These are phyloP conservation scores for Collybia mongolica DNA, from an alignment of 768 basidiomycete species.

Conservation along the genomic window DNA sequence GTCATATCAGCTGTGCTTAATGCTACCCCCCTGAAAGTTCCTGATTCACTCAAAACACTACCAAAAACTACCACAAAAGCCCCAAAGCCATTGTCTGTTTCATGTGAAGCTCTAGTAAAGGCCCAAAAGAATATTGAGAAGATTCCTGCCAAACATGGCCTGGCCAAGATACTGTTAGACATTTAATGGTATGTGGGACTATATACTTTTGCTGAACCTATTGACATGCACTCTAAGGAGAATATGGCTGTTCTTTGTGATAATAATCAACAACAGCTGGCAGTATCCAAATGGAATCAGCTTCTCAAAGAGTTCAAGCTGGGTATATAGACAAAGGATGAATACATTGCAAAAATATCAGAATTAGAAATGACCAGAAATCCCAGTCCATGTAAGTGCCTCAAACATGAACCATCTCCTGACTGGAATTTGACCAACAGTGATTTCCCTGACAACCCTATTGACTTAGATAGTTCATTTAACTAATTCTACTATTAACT, in stretches of 20 bases:
- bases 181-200: background rate
- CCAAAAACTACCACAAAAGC: background rate
- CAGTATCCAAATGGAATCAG: background rate
- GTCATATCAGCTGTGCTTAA: background rate
- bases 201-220: too few species aligned
- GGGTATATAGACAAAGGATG: too few species aligned
- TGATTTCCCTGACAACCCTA: too few species aligned
- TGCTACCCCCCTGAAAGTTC: background rate
- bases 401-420: too few species aligned
- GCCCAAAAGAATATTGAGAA: background rate
- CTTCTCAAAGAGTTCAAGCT: too few species aligned
- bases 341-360: too few species aligned
- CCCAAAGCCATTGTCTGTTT: background rate
- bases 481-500: too few species aligned
- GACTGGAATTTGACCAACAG: too few species aligned
- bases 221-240: background rate
- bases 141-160: background rate
- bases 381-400: too few species aligned
- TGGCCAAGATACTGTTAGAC: background rate
- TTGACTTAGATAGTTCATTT: too few species aligned
- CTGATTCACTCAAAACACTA: background rate
- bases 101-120: background rate
- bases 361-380: too few species aligned
- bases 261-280: background rate
- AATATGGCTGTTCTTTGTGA: background rate